Evolutionary conservation across 805 yeast genomes (phyloP).

Genomic region (Monosporozyma aquatica): DNA sequence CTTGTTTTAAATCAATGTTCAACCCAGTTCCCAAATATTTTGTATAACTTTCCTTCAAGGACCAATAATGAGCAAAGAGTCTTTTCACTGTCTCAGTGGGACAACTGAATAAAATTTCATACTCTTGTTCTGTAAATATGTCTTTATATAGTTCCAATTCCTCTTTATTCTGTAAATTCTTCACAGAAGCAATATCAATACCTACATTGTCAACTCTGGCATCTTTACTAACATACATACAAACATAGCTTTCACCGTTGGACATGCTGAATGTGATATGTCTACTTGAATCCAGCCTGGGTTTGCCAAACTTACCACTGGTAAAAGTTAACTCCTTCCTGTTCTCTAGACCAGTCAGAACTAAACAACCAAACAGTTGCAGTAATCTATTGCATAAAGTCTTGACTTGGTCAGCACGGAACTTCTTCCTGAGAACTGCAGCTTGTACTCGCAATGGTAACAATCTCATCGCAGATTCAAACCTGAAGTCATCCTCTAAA

Average conservation of each 20-base stretch:
- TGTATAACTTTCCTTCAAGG: conserved; percentile 68
- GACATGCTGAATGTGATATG: conserved; percentile 46
- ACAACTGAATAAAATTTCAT: conserved; percentile 18
- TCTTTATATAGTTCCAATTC: conserved; percentile 33
- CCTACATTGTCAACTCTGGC: conserved; percentile 32
- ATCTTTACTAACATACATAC: conserved; percentile 34
- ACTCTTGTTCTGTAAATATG: conserved; percentile 36
- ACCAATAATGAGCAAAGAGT: conserved; percentile 58
- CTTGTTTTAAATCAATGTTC: conserved; percentile 26
- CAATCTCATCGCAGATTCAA: conserved; percentile 41
- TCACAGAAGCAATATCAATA: conserved; percentile 38
- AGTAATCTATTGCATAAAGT: conserved; percentile 41
- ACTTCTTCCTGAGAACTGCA: conserved; percentile 34
- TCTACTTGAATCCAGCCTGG: conserved; percentile 26
- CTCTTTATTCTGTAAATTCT: conserved; percentile 11
- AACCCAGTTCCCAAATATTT: conserved; percentile 60
- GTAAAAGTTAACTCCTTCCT: conserved; percentile 20
- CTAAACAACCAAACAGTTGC: conserved; percentile 35
- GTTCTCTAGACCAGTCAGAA: conserved; percentile 5
- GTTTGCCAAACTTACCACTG: conserved; percentile 47
- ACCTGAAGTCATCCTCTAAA: conserved; percentile 30
- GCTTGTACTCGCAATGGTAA: conserved; percentile 37
- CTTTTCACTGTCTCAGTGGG: conserved; percentile 9
- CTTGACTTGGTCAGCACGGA: conserved; percentile 28
- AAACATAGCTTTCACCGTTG: conserved; percentile 44